Percentiles rank a stretch among this genome's conserved stretches.
Evolutionary conservation across 495 filamentous ascomycete genomes (phyloP).

Genomic region (Mycothermus thermophilus): DNA sequence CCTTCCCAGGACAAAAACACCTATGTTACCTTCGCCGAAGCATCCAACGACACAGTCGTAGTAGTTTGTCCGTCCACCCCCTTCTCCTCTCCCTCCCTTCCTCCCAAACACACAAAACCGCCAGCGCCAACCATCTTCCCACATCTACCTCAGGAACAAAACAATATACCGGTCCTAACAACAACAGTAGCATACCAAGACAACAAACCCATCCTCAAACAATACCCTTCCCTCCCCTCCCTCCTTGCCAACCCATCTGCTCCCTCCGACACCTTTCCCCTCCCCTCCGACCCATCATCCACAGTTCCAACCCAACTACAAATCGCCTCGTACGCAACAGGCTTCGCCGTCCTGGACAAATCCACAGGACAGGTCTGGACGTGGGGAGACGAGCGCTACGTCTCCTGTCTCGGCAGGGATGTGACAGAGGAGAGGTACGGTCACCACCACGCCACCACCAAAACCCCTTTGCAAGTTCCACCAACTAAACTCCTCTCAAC

Average conservation of each 20-base stretch:
- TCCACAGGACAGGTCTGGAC: slow-evolving; percentile 37
- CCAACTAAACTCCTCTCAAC: not conserved
- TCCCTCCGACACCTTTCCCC: slow-evolving; percentile 1
- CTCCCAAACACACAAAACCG: not conserved
- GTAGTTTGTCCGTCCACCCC: slow-evolving; percentile 4
- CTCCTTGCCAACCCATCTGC: slow-evolving; percentile 3
- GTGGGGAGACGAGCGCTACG: slow-evolving; percentile 47
- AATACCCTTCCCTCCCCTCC: slow-evolving; percentile 14
- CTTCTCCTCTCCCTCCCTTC: not conserved
- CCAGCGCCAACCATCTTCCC: too few relatives aligned
- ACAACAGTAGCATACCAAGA: slow-evolving; percentile 9
- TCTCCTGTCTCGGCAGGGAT: slow-evolving; percentile 34
- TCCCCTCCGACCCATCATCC: slow-evolving; percentile 3
- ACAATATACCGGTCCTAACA: too few relatives aligned
- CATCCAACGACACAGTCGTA: slow-evolving; percentile 16
- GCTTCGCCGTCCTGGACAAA: slow-evolving; percentile 40
- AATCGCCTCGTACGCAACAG: slow-evolving; percentile 35
- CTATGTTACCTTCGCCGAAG: slow-evolving; percentile 10
- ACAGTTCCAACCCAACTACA: slow-evolving; percentile 19
- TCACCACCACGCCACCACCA: not conserved
- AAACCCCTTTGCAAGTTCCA: not conserved
- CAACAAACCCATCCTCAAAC: slow-evolving; percentile 8
- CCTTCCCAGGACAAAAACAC: slow-evolving; percentile 1
- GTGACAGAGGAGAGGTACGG: slow-evolving; percentile 9
- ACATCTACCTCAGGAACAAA: too few relatives aligned